Evolutionary conservation across 148 eudicot species (phyloP).

Genomic region (Rhododendron henanense): DNA sequence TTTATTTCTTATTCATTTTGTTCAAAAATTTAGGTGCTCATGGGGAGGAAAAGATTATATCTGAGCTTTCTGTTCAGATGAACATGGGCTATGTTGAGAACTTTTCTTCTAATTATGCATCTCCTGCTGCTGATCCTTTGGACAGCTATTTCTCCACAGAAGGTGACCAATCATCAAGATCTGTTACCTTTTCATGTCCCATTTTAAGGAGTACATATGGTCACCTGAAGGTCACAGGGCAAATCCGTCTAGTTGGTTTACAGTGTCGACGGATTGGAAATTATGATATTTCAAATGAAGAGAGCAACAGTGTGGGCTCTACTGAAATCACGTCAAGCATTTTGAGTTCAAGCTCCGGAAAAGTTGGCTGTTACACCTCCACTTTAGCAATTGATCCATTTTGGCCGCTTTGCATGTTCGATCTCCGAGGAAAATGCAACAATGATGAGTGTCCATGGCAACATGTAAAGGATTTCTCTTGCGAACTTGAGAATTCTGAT

Average conservation of each 20-base stretch:
- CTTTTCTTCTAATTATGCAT: slow-evolving; percentile 25
- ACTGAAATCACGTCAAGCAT: slow-evolving; percentile 16
- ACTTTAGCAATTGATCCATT: slow-evolving; percentile 45
- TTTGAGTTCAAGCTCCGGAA: slow-evolving; percentile 17
- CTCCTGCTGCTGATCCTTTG: slow-evolving; percentile 25
- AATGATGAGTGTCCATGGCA: slow-evolving; percentile 73
- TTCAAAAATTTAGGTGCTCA: slow-evolving; percentile 12
- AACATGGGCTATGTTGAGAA: slow-evolving; percentile 27
- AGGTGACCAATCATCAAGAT: slow-evolving; percentile 17
- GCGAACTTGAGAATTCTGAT: slow-evolving; percentile 19
- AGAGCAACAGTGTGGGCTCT: slow-evolving; percentile 8
- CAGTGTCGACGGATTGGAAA: slow-evolving; percentile 12
- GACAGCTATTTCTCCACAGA: slow-evolving; percentile 17
- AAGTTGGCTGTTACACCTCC: slow-evolving; percentile 45
- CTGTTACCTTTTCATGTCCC: slow-evolving; percentile 20
- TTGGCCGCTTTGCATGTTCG: slow-evolving; percentile 75
- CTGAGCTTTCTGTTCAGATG: slow-evolving; percentile 20
- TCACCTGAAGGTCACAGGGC: slow-evolving; percentile 30
- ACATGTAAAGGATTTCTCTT: slow-evolving; percentile 45
- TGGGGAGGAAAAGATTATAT: slow-evolving; percentile 17
- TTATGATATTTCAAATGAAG: slow-evolving; percentile 12
- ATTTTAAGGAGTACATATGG: slow-evolving; percentile 37
- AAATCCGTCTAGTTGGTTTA: slow-evolving; percentile 11
- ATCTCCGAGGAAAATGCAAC: slow-evolving; percentile 77
- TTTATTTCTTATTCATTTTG: background rate